Base-by-base conservation (phyloP, 108 stramenopile species). In the Fragilaria radians region DNA sequence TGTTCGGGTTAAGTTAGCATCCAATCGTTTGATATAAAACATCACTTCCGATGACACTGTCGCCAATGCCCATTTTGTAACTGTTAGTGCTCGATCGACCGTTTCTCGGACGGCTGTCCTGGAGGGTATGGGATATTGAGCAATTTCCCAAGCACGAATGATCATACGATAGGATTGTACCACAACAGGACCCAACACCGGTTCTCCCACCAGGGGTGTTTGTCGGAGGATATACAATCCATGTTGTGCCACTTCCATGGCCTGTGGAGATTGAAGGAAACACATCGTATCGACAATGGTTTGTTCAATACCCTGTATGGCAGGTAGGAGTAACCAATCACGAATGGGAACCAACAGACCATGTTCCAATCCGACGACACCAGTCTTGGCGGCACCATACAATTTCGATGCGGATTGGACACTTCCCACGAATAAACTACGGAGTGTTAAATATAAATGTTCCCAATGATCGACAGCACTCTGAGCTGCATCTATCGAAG, bases 381-480 rank as follows among this genome's bases (percentile, higher is more conserved):
- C 83, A 0, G 66, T 56, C 63, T 81, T 85, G 48, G 78, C 65
- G 17, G 80, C 78, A 14, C 65, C 67, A 51, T 81, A 85, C 25
- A 81, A 31, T 0, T 62, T 57, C 17, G 52, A 31, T 19, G 72
- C 77, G 5, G 77, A 66, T 11, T 62, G 61, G 17, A 66, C 54
- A 9, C 59, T 45, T 9, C 62, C 63, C 4, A 76, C 53, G 11
- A 72, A 32, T 21, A 75, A 42, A 29, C 57, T 49, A 23, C 78
- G 67, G 29, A 78, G 18, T 5, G 55, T 63, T 42, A 64, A 64
- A 66, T 85, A 85, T 17, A 46, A 32, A 11, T 72, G 53, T 62
- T 81, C 83, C 76, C 77, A 85, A 25, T 71, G 70, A 68, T 85
- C 83, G 0, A 80, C 79, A 2, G 83, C 83, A 18, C 55, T 42